Conservation (phyloP, 73 alveolate species). For the Uronychia binucleata region DNA sequence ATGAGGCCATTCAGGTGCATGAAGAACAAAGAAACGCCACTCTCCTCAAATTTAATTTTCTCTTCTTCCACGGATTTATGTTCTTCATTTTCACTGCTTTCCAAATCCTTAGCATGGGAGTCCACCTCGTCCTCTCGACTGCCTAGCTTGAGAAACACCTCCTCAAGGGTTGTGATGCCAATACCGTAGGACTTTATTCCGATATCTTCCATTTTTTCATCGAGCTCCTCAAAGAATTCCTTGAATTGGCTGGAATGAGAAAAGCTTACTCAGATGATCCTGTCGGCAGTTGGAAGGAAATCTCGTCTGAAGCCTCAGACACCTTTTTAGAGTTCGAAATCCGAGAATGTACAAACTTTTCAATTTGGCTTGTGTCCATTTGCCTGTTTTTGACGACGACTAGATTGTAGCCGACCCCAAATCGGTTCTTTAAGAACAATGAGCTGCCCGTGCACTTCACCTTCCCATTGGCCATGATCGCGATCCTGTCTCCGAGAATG, state of each 20-base stretch:
- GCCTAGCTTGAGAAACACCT: constrained; percentile 90
- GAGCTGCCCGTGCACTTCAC: constrained; percentile 92
- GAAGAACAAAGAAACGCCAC: constrained; percentile 35
- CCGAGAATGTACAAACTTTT: constrained; percentile 18
- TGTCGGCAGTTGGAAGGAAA: constrained; percentile 76
- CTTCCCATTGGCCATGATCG: constrained; percentile 80
- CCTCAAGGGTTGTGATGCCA: constrained; percentile 94
- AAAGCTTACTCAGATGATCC: constrained; percentile 63
- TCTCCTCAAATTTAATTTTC: constrained; percentile 43
- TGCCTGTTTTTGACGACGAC: constrained; percentile 69
- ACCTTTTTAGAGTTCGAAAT: constrained; percentile 43
- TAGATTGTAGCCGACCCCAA: constrained; percentile 97
- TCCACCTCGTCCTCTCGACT: constrained; percentile 53
- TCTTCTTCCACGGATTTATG: constrained; percentile 27
- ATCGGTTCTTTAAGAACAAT: constrained; percentile 89
- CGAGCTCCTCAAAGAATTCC: constrained; percentile 80
- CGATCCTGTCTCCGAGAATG: constrained; percentile 83
- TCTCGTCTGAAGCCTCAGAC: constrained; percentile 67
- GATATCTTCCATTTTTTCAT: constrained; percentile 56
- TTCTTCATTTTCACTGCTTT: not conserved
- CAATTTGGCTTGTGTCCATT: constrained; percentile 46
- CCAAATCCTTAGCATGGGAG: not conserved
- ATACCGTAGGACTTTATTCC: constrained; percentile 77
- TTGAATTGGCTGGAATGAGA: constrained; percentile 62
- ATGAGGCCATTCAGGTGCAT: constrained; percentile 52